phyloP scores from a whole-genome alignment of 768 basidiomycete species.

The Serpula lacrymans region DNA sequence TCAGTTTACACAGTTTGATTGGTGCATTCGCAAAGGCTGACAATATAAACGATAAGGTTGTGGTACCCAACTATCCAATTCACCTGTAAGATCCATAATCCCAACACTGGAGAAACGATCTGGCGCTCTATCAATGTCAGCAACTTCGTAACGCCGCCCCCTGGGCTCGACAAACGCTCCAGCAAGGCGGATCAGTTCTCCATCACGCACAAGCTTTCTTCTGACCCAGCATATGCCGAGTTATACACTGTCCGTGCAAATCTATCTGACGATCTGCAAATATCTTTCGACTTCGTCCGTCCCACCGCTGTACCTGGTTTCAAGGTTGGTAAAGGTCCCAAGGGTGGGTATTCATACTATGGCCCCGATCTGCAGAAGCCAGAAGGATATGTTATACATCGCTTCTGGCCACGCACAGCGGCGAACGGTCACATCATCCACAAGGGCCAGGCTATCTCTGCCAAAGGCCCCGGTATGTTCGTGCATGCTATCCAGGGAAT shows the following conservation, averaged over 20 bases:
- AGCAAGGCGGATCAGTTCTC: constrained; percentile 84
- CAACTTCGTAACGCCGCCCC: constrained; percentile 75
- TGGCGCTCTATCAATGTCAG: constrained; percentile 89
- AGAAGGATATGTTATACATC: constrained; percentile 85
- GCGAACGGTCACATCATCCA: constrained; percentile 65
- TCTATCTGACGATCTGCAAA: constrained; percentile 73
- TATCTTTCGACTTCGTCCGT: constrained; percentile 71
- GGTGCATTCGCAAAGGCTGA: constrained; percentile 7
- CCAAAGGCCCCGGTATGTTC: constrained; percentile 77
- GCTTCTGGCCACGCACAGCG: constrained; percentile 78
- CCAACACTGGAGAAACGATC: constrained; percentile 62
- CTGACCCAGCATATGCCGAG: constrained; percentile 64
- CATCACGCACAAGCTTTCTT: constrained; percentile 57
- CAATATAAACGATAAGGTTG: constrained; percentile 45
- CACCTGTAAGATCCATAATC: constrained; percentile 83
- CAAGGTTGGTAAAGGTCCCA: constrained; percentile 85
- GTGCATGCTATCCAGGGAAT: constrained; percentile 98
- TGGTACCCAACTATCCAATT: constrained; percentile 97
- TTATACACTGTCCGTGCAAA: constrained; percentile 78
- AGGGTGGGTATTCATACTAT: constrained; percentile 89
- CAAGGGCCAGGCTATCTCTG: constrained; percentile 55
- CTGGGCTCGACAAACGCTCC: constrained; percentile 80
- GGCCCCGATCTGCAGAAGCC: constrained; percentile 64
- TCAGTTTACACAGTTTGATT: constrained; percentile 37
- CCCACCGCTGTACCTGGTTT: constrained; percentile 76